Evolutionary conservation across 371 early-diverging fungal genomes (phyloP).

Genomic region (Syncephalastrum sp.): DNA sequence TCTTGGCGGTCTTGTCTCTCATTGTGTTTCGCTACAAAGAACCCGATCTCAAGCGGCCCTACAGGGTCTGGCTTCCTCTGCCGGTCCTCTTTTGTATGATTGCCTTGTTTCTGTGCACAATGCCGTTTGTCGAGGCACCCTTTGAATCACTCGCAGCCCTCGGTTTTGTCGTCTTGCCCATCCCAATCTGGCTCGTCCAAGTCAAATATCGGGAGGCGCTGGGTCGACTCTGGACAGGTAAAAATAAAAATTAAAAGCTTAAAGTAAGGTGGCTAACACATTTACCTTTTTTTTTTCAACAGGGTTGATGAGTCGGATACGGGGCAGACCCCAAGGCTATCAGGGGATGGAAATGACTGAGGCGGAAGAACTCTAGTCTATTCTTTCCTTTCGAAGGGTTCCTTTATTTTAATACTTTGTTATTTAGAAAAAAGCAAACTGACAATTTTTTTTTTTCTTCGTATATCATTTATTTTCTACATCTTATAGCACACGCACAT

Average conservation of each 20-base stretch:
- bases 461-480: too few species aligned
- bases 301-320: conserved; percentile 19
- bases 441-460: too few species aligned
- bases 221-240: conserved; percentile 30
- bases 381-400: too few species aligned
- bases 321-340: conserved; percentile 31
- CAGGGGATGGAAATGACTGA: conserved; percentile 45
- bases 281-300: conserved; percentile 1
- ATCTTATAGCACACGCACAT: too few species aligned
- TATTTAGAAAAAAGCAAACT: too few species aligned
- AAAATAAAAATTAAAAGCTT: background rate
- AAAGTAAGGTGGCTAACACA: background rate
- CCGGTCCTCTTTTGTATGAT: conserved; percentile 59
- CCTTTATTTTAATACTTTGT: too few species aligned
- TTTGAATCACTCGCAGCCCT: conserved; percentile 51
- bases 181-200: conserved; percentile 53
- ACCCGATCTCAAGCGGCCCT: conserved; percentile 62
- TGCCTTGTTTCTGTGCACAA: conserved; percentile 59
- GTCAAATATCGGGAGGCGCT: conserved; percentile 36
- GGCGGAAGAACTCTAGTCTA: conserved; percentile 10
- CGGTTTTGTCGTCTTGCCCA: conserved; percentile 37
- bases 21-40: conserved; percentile 59
- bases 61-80: conserved; percentile 58
- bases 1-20: conserved; percentile 53
- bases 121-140: conserved; percentile 64